These are phyloP conservation scores for Coniophora puteana DNA, from an alignment of 1,284 basidiomycete genomes.

Conservation along the genomic window DNA sequence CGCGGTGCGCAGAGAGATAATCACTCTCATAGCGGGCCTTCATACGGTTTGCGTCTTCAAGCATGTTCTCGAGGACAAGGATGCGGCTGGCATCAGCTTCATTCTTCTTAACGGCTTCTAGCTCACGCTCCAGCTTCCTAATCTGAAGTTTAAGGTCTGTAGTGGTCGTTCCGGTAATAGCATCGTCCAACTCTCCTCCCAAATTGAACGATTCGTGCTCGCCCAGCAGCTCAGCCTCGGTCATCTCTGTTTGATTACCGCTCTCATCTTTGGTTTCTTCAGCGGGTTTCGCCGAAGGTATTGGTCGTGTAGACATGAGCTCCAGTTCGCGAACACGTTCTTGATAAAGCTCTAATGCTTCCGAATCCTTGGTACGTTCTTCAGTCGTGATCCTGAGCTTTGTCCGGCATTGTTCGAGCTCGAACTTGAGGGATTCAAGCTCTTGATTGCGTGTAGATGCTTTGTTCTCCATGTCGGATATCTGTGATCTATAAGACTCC, in stretches of 20 bases:
- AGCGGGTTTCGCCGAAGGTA: conserved; percentile 16
- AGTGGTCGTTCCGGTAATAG: conserved; percentile 81
- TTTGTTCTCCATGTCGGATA: conserved; percentile 78
- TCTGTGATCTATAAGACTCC: conserved; percentile 91
- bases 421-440: conserved; percentile 67
- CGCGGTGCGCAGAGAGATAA: conserved; percentile 82
- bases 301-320: conserved; percentile 50
- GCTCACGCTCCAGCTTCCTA: conserved; percentile 77
- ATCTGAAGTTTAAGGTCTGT: conserved; percentile 88
- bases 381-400: conserved; percentile 67
- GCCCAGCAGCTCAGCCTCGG: conserved; percentile 37
- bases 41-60: conserved; percentile 89
- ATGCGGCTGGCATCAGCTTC: conserved; percentile 74
- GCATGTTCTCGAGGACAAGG: conserved; percentile 82
- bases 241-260: conserved; percentile 29
- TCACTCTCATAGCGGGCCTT: conserved; percentile 88
- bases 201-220: conserved; percentile 56
- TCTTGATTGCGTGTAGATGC: conserved; percentile 63
- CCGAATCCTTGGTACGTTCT: conserved; percentile 76
- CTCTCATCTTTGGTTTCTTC: conserved; percentile 19
- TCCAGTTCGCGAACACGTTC: conserved; percentile 92
- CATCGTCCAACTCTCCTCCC: conserved; percentile 83
- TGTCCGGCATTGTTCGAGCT: conserved; percentile 71
- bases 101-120: conserved; percentile 71
- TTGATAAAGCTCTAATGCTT: conserved; percentile 86